Evolutionary conservation across 805 yeast species (phyloP), one percentile per base, ranked within the genome.

Genomic region (Lipomyces starkeyi): DNA sequence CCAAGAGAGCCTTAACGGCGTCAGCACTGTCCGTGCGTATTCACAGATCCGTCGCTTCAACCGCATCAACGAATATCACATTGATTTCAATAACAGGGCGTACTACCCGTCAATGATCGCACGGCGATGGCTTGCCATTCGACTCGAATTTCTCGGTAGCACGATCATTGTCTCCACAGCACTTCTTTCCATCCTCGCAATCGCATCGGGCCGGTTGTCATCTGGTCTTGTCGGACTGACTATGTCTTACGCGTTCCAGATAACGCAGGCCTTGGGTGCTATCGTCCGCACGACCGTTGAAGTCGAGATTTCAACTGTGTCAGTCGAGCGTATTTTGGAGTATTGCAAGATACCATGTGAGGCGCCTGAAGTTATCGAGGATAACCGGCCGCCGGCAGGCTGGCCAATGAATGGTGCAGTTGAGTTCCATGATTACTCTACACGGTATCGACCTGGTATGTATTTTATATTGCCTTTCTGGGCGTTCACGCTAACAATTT

Each of bases 251-350:
- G 94, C 99, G 2, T 83, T 95, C 70, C 97, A 92, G 78, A 85
- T 93, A 66, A 95, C 99, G 0, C 97, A 91, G 78, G 85, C 97
- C 0, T 84, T 95, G 79, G 93, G 93, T 78, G 91, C 97, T 97
- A 92, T 95, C 79, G 98, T 95, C 37, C 86, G 99, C 80, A 93
- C 93, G 98, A 91, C 97, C 0, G 99, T 95, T 55, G 99, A 95
- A 75, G 97, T 95, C 57, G 99, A 94, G 79, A 92, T 98, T 8
- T 93, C 93, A 78, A 93, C 95, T 80, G 98, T 95, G 43, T 91
- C 97, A 20, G 97, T 95, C 57, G 98, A 94, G 81, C 88, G 99
- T 81, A 88, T 94, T 64, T 83, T 91, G 79, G 99, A 94, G 78
- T 94, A 93, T 78, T 86, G 96, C 55, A 78, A 81, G 20, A 81